Evolutionary conservation across 768 basidiomycete genomes (phyloP).

Genomic region (Lentinula lateritia): DNA sequence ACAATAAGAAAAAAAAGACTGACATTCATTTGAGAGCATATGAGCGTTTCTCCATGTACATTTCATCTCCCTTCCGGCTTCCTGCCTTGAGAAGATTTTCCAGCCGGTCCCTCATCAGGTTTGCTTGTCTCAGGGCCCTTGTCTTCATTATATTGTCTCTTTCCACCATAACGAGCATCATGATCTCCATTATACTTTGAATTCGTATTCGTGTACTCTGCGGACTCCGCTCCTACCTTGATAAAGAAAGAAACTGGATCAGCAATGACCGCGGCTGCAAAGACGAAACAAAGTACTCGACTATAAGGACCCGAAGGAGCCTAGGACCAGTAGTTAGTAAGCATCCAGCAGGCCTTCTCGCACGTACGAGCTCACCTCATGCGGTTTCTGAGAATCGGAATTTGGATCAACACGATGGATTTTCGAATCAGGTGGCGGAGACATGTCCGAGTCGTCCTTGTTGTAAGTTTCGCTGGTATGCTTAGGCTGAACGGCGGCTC

Average conservation of each 20-base stretch:
- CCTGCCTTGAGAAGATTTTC: background rate
- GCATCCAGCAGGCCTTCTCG: background rate
- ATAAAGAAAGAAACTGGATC: background rate
- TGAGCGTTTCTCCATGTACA: too few relatives aligned
- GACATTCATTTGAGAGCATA: too few relatives aligned
- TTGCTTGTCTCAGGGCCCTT: slow-evolving; percentile 3
- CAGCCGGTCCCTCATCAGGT: background rate
- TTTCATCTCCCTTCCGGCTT: slow-evolving; percentile 3
- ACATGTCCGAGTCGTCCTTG: background rate
- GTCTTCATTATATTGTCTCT: background rate
- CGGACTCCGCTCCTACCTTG: background rate
- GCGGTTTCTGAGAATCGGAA: background rate
- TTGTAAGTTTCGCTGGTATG: slow-evolving; percentile 6
- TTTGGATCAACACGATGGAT: slow-evolving; percentile 5
- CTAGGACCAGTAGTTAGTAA: background rate
- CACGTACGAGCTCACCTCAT: background rate
- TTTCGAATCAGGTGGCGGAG: background rate
- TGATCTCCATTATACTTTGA: background rate
- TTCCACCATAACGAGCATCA: slow-evolving; percentile 5
- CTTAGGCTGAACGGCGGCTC: background rate
- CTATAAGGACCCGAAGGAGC: slow-evolving; percentile 2
- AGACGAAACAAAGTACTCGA: background rate
- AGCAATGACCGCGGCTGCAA: background rate
- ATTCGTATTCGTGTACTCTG: background rate
- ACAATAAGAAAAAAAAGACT: too few relatives aligned